Evolutionary conservation across 2,329 filamentous ascomycete species (phyloP).

Genomic region (Torrubiella hemipterigena): DNA sequence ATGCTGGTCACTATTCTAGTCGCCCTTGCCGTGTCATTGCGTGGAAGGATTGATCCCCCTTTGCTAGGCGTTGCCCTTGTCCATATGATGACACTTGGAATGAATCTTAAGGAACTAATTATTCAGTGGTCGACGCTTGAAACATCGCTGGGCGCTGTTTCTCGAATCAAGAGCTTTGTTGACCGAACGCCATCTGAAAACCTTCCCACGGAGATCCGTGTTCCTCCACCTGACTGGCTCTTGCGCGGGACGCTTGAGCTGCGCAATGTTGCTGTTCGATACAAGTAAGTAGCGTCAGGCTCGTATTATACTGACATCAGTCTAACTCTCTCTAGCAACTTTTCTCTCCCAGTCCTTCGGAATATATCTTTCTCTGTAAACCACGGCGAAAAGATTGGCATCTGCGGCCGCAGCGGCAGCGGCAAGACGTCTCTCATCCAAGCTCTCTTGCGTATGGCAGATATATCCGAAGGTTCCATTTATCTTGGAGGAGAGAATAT

Average conservation of each 20-base stretch:
- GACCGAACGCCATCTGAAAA: constrained; percentile 14
- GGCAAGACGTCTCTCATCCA: constrained; percentile 27
- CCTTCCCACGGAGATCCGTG: constrained; percentile 7
- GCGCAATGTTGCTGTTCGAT: constrained; percentile 12
- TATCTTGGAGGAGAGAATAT: constrained; percentile 32
- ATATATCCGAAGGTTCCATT: constrained; percentile 29
- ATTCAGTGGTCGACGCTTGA: constrained; percentile 3
- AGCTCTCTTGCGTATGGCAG: constrained; percentile 34
- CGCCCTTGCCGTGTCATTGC: constrained; percentile 23
- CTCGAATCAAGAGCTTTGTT: constrained; percentile 14
- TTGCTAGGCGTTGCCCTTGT: constrained; percentile 1
- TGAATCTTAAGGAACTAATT: not conserved
- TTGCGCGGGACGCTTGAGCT: constrained; percentile 12
- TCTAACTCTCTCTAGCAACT: constrained; percentile 8
- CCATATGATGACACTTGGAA: constrained; percentile 1
- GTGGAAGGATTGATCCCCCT: constrained; percentile 8
- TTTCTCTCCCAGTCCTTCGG: constrained; percentile 14
- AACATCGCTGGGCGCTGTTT: constrained; percentile 4
- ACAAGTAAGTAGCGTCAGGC: constrained; percentile 12
- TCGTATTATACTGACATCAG: no score
- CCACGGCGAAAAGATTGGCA: constrained; percentile 23
- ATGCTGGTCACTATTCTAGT: constrained; percentile 27
- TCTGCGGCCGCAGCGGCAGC: constrained; percentile 33
- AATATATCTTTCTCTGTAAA: constrained; percentile 18
- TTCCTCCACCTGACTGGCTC: constrained; percentile 12